A percentile compares a stretch with the other conserved stretches of the same genome.
Evolutionary conservation across 192 early-diverging fungal genomes (phyloP).

Genomic region (Dimargaris verticillata): DNA sequence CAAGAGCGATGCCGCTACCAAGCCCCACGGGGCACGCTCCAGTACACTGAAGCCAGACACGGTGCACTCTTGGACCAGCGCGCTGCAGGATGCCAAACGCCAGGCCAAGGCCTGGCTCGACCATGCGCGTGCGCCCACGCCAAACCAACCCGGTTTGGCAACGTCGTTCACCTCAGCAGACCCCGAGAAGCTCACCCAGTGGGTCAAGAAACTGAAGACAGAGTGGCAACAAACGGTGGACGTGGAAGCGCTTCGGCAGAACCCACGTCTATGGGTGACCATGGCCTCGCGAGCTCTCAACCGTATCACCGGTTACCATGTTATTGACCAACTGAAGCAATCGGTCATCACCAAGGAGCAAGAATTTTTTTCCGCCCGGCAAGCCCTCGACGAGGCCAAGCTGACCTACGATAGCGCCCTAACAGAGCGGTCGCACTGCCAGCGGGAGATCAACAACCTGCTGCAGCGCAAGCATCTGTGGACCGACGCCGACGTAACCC

Average conservation of each 20-base stretch:
- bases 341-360: conserved; percentile 32
- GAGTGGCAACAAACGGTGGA: background rate
- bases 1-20: too few relatives aligned
- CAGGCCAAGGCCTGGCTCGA: too few relatives aligned
- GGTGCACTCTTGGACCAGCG: too few relatives aligned
- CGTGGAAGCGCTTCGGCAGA: conserved; percentile 1
- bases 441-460: conserved; percentile 60
- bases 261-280: conserved; percentile 15
- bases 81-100: too few relatives aligned
- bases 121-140: too few relatives aligned
- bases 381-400: conserved; percentile 30
- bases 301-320: conserved; percentile 50
- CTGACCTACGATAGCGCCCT: conserved; percentile 36
- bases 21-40: too few relatives aligned
- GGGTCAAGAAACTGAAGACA: background rate
- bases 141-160: too few relatives aligned
- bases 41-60: too few relatives aligned
- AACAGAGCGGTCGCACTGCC: conserved; percentile 34
- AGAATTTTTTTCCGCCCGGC: conserved; percentile 30
- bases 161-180: too few relatives aligned
- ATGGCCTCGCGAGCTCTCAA: conserved; percentile 36
- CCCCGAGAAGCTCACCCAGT: too few relatives aligned
- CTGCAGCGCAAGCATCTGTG: conserved; percentile 63
- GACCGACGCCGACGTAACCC: conserved; percentile 52
- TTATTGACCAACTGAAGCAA: conserved; percentile 44